Percentiles rank a stretch among this genome's conserved stretches.
Evolutionary conservation across 352 stramenopile genomes (phyloP).

Genomic region (Globisporangium spinosum): DNA sequence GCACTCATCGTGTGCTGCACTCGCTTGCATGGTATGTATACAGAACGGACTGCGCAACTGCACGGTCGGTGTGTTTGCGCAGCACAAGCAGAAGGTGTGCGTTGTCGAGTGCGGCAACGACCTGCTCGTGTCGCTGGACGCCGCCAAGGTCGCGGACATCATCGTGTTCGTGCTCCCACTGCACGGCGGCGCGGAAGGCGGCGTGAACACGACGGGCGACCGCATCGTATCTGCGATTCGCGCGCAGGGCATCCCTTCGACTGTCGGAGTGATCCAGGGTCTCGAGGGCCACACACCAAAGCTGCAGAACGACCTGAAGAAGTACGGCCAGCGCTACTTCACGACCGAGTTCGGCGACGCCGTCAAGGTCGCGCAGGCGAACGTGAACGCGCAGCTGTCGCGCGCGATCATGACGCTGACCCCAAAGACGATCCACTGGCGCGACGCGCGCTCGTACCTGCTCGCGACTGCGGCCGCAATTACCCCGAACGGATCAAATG

Average conservation of each 20-base stretch:
- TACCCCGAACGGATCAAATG: slow-evolving; percentile 50
- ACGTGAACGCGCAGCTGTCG: slow-evolving; percentile 75
- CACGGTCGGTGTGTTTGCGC: slow-evolving; percentile 61
- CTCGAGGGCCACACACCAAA: slow-evolving; percentile 73
- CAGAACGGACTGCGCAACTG: slow-evolving; percentile 55
- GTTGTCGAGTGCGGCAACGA: slow-evolving; percentile 82
- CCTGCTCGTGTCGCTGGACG: slow-evolving; percentile 79
- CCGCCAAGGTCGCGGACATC: slow-evolving; percentile 83
- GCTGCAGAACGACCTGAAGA: slow-evolving; percentile 71
- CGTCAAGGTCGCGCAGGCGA: slow-evolving; percentile 76
- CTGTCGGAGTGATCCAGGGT: slow-evolving; percentile 83
- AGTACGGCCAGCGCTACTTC: slow-evolving; percentile 88
- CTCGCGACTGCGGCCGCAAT: slow-evolving; percentile 65
- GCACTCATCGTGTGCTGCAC: not conserved
- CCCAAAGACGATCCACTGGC: slow-evolving; percentile 86
- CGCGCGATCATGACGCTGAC: slow-evolving; percentile 80
- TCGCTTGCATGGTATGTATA: too few relatives aligned
- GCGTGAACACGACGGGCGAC: slow-evolving; percentile 85
- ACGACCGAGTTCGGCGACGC: slow-evolving; percentile 85
- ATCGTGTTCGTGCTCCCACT: slow-evolving; percentile 77
- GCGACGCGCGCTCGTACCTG: slow-evolving; percentile 86
- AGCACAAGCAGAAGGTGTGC: slow-evolving; percentile 89
- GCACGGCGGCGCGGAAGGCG: slow-evolving; percentile 72
- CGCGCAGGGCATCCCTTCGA: slow-evolving; percentile 88
- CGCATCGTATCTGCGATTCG: slow-evolving; percentile 91